A percentile compares a stretch with the other conserved stretches of the same genome.
Conservation (phyloP, 371 early-diverging fungal species). For the Syncephalis fuscata region DNA sequence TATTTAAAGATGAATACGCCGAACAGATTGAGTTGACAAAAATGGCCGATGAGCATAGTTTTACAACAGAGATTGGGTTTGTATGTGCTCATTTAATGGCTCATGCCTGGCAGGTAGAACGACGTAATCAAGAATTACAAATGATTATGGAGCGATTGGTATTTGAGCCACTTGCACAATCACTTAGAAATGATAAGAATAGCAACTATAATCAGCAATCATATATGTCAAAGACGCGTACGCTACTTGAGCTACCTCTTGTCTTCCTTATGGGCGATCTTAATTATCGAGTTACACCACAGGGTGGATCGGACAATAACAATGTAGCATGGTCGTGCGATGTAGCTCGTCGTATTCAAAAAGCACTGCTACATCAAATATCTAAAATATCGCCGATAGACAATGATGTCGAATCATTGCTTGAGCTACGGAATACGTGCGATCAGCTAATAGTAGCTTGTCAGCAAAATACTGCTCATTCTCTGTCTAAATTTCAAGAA, state of each 20-base stretch:
- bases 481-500: slow-evolving; percentile 9
- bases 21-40: no score
- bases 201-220: no score
- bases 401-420: no score
- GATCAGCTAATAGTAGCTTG: not conserved
- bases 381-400: no score
- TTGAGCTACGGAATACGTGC: slow-evolving; percentile 3
- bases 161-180: slow-evolving; percentile 7
- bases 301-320: slow-evolving; percentile 9
- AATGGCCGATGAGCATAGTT: no score
- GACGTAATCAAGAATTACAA: not conserved
- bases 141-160: slow-evolving; percentile 1
- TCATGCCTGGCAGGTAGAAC: no score
- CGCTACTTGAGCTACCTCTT: slow-evolving; percentile 32
- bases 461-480: slow-evolving; percentile 1
- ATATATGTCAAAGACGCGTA: not conserved
- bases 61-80: no score
- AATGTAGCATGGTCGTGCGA: slow-evolving; percentile 8
- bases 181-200: slow-evolving; percentile 2
- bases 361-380: not conserved
- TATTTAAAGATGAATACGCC: no score
- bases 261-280: slow-evolving; percentile 50
- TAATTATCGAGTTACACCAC: slow-evolving; percentile 44
- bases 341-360: not conserved
- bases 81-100: no score